Base-by-base conservation (phyloP, 106 monocot species). In the Allium sativum region DNA sequence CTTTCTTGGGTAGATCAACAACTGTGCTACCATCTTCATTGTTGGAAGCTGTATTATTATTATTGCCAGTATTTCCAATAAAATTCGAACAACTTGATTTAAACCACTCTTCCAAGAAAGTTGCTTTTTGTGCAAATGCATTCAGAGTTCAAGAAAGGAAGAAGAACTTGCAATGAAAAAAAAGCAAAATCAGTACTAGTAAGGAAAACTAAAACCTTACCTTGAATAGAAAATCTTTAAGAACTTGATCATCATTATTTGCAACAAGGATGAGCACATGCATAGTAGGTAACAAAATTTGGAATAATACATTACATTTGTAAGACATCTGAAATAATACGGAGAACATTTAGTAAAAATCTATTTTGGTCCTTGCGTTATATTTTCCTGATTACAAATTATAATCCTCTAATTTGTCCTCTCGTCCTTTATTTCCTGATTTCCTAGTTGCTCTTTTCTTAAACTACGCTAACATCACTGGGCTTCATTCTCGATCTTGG, bases 211-310 rank as follows among this genome's bases (percentile, higher is more conserved):
- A 7, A 13, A 7, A 53, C 12, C 76, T 59, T 64, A 96, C 96
- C 79, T 88, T 96, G 5, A 76, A 21, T 19, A 96, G 74, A 69
- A 96, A 96, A 76, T 78, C 82, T 65, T 80, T 91, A 5, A 96
- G 73, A 63, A 62, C 66, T 70, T 77, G 83, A 15, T 84, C 78
- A 75, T 91, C 96, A 18, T 72, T 31, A 8, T 58, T 51, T 57
- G 84, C 78, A 50, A 66, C 75, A 78, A 90, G 77, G 59, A 84
- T 74, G 76, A 96, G 74, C 48, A 96, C 80, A 80, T 91, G 96
- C 56, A 87, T 70, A 20, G 79, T 77, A 15, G 84, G 84, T 56
- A 84, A 77, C 43, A 59, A 67, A 67, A 96, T 53, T 90, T 96
- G 82, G 0, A 73, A 45, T 62, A 20, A 60, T n/a, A 12, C 19